Percentiles rank a stretch among this genome's conserved stretches.
These are phyloP conservation scores for Cladosporium velox DNA, from an alignment of 2,329 filamentous ascomycete species.

Conservation along the genomic window DNA sequence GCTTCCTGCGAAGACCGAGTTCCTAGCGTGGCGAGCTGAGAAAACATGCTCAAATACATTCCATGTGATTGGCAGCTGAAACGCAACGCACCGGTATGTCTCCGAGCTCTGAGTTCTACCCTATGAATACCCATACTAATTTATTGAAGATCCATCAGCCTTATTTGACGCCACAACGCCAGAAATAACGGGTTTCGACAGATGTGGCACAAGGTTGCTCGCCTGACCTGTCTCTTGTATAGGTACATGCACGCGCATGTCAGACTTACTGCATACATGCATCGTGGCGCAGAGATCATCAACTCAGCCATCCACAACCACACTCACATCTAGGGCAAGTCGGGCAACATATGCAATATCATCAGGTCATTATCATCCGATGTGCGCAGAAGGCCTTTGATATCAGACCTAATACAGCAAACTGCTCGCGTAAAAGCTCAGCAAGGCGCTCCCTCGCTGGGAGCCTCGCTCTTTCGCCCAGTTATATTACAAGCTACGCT, in stretches of 20 bases:
- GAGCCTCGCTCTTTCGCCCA: neutral
- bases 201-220: neutral
- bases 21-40: neutral
- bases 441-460: constrained; percentile 3
- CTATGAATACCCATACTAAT: neutral
- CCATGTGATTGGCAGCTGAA: neutral
- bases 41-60: constrained; percentile 2
- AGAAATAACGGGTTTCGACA: neutral
- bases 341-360: neutral
- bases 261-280: constrained; percentile 1
- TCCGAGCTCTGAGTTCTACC: neutral
- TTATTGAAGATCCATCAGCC: constrained; percentile 1
- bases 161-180: neutral
- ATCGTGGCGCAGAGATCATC: neutral
- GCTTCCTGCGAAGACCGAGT: neutral
- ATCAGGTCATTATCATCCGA: neutral
- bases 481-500: neutral
- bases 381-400: neutral
- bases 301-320: neutral
- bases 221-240: constrained; percentile 7
- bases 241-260: neutral
- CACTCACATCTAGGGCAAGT: neutral
- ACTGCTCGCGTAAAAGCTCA: neutral
- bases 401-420: neutral
- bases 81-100: neutral